phyloP scores from a whole-genome alignment of 768 basidiomycete genomes.

The Megacollybia marginata region DNA sequence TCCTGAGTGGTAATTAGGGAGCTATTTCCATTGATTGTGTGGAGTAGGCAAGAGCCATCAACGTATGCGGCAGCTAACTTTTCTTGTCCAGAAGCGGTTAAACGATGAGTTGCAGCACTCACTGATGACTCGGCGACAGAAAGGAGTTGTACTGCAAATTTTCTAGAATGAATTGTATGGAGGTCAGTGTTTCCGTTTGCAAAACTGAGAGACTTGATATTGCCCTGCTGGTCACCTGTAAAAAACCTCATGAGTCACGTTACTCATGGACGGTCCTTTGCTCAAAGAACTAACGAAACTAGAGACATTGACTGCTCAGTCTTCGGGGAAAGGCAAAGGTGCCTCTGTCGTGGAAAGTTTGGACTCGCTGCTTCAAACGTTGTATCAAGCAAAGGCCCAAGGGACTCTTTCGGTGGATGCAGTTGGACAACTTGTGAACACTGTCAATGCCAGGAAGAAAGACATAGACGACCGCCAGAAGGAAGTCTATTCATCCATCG shows the following conservation, averaged over 20 bases:
- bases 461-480: conserved; percentile 86
- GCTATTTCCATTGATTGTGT: conserved; percentile 34
- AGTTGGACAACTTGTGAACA: conserved; percentile 42
- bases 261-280: conserved; percentile 55
- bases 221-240: conserved; percentile 73
- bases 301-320: conserved; percentile 47
- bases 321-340: conserved; percentile 41
- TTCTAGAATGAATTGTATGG: conserved; percentile 19
- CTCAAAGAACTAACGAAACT: conserved; percentile 77
- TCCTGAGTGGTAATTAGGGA: conserved; percentile 29
- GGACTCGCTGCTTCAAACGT: conserved; percentile 51
- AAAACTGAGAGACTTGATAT: conserved; percentile 49
- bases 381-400: conserved; percentile 49
- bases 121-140: not conserved
- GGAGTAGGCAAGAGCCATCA: conserved; percentile 46
- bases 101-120: not conserved
- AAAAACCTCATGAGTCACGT: conserved; percentile 38
- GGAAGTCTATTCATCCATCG: conserved; percentile 73
- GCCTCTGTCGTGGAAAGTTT: conserved; percentile 53
- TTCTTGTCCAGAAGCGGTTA: conserved; percentile 25
- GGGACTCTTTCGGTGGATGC: conserved; percentile 42
- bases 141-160: conserved; percentile 1
- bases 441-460: conserved; percentile 68
- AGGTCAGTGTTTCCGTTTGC: conserved; percentile 26
- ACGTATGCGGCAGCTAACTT: conserved; percentile 65